Base-by-base conservation (phyloP, 129 eudicot species). In the Helichrysum umbraculigerum region DNA sequence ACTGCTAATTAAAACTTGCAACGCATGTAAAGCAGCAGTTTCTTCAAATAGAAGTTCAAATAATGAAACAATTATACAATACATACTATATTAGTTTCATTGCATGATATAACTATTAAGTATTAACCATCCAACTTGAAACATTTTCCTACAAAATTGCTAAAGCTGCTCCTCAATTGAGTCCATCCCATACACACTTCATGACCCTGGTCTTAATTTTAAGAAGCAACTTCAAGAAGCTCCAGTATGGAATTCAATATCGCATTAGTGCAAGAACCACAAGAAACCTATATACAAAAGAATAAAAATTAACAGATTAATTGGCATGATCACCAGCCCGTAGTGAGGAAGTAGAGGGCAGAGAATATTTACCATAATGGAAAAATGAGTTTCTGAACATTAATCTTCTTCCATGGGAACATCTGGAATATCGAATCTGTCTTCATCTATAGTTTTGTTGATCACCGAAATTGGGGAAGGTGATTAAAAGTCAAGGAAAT, bases 391-490 rank as follows among this genome's bases (percentile, higher is more conserved):
- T 50, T 22, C 37, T 79, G 32, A 60, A 28, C 9, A 47, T 68
- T 72, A 90, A 75, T 92, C 96, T 81, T 92, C 98, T 74, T 92
- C 98, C 98, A 89, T 92, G 10, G 98, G 98, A 41, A 92, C 98
- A 6, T 89, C 98, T 50, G 98, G 98, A 73, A 90, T 86, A 78
- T 93, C 98, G 54, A 90, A 90, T 66, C 96, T 85, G 80, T 93
- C 98, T 83, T 92, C 98, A 33, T 86, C 87, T 68, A 90, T 86
- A 2, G 88, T 70, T 81, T 81, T 90, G 69, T 80, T 93, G 68
- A 90, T 84, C 76, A 92, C 87, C 52, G 81, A 83, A 63, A 87
- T 67, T 21, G 96, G 90, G 35, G 92, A 81, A 37, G 94, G 98
- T 92, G 70, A 65, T 37, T 35, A 4, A 21, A 51, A 75, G 96